Conservation (phyloP, 2,329 filamentous ascomycete genomes). For the Biscogniauxia mediterranea region DNA sequence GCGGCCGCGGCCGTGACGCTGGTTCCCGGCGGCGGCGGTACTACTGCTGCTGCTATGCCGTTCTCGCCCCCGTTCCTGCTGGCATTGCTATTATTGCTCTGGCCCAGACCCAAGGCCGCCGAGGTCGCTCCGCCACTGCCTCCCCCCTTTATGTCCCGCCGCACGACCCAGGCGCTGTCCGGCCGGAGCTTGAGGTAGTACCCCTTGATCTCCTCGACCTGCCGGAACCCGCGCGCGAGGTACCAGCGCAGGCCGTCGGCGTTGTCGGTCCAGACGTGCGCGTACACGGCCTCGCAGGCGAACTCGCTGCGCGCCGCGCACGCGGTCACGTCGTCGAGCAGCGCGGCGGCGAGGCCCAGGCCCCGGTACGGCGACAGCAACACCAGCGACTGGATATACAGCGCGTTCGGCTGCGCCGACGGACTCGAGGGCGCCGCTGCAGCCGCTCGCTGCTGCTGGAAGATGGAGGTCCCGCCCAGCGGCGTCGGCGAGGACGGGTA, state of each 20-base stretch:
- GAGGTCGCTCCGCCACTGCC: constrained; percentile 12
- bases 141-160: constrained; percentile 38
- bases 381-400: constrained; percentile 65
- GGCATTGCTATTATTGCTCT: too few relatives aligned
- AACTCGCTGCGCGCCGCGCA: constrained; percentile 37
- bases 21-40: constrained; percentile 5
- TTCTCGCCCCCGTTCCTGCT: neutral
- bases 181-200: constrained; percentile 65
- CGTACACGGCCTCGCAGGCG: constrained; percentile 50
- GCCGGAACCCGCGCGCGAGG: constrained; percentile 53
- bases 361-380: constrained; percentile 62
- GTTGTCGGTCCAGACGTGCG: constrained; percentile 69
- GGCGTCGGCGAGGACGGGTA: constrained; percentile 15
- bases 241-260: constrained; percentile 64
- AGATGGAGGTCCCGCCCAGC: constrained; percentile 9
- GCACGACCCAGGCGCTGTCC: constrained; percentile 60
- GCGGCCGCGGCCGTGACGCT: constrained; percentile 32
- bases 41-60: neutral
- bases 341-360: constrained; percentile 57
- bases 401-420: constrained; percentile 37
- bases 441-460: neutral
- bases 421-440: constrained; percentile 11
- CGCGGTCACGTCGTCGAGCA: constrained; percentile 52
- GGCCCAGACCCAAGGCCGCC: constrained; percentile 10
- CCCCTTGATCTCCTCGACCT: constrained; percentile 46